phyloP scores from a whole-genome alignment of 164 flowering plant genomes.

The Hamamelis virginiana region DNA sequence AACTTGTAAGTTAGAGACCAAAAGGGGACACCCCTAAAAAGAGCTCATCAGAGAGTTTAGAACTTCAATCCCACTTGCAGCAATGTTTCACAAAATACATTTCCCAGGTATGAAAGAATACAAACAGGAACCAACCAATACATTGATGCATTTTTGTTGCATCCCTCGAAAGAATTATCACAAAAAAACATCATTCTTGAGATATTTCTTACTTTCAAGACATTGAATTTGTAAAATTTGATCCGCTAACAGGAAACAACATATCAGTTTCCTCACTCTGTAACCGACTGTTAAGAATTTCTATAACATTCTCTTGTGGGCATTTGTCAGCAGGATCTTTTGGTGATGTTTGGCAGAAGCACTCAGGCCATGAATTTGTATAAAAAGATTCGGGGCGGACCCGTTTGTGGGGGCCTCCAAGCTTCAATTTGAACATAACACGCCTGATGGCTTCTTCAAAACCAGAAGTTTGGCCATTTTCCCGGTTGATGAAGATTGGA shows the following conservation, averaged over 20 bases:
- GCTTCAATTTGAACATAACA: slow-evolving; percentile 62
- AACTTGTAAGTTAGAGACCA: too few relatives aligned
- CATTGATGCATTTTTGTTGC: too few relatives aligned
- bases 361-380: slow-evolving; percentile 98
- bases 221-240: slow-evolving; percentile 32
- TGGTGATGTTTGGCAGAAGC: slow-evolving; percentile 81
- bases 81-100: too few relatives aligned
- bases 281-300: slow-evolving; percentile 50
- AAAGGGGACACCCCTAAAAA: too few relatives aligned
- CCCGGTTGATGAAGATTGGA: slow-evolving; percentile 72
- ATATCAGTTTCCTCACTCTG: slow-evolving; percentile 31
- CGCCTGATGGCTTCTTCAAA: slow-evolving; percentile 83
- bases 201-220: slow-evolving; percentile 15
- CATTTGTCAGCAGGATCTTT: slow-evolving; percentile 72
- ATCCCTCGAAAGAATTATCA: too few relatives aligned
- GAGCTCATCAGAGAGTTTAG: too few relatives aligned
- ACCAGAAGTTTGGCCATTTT: slow-evolving; percentile 63
- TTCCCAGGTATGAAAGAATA: too few relatives aligned
- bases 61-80: too few relatives aligned
- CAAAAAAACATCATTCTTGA: too few relatives aligned
- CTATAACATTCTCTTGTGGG: slow-evolving; percentile 68
- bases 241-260: slow-evolving; percentile 14
- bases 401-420: slow-evolving; percentile 93
- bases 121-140: too few relatives aligned
- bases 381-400: slow-evolving; percentile 84